Conservation (phyloP, 169 alveolate genomes). For the Babesia sp. region DNA sequence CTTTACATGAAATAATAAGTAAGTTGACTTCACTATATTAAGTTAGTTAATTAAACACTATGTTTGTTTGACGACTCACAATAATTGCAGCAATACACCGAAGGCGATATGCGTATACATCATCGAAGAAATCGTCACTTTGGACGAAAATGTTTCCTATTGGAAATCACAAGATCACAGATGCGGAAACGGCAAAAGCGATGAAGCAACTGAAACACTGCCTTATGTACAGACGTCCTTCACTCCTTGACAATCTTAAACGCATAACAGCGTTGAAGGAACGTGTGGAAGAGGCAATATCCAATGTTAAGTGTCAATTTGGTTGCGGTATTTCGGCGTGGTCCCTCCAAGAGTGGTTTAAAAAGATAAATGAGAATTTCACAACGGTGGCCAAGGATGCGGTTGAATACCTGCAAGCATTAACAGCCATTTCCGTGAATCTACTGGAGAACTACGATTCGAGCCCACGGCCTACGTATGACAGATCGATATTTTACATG, state of each 20-base stretch:
- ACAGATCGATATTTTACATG: not conserved
- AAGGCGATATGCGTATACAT: not conserved
- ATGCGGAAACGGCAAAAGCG: not conserved
- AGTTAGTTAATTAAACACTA: too few species aligned
- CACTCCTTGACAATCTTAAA: not conserved
- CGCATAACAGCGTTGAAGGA: not conserved
- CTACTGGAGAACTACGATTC: not conserved
- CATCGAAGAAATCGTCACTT: not conserved
- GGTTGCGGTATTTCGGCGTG: not conserved
- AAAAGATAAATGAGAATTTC: not conserved
- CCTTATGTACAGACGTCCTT: not conserved
- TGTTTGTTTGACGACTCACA: not conserved
- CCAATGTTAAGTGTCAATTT: not conserved
- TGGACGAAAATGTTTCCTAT: not conserved
- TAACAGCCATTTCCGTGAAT: not conserved
- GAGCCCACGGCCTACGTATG: not conserved
- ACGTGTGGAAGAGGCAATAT: not conserved
- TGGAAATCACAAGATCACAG: not conserved
- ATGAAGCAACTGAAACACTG: not conserved
- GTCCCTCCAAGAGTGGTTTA: not conserved
- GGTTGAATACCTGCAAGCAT: not conserved
- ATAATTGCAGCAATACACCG: conserved; percentile 8
- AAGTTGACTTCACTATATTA: not conserved
- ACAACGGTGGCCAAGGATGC: not conserved
- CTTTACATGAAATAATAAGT: not conserved